Evolutionary conservation across 768 basidiomycete genomes (phyloP).

Genomic region (Pholiota molesta): DNA sequence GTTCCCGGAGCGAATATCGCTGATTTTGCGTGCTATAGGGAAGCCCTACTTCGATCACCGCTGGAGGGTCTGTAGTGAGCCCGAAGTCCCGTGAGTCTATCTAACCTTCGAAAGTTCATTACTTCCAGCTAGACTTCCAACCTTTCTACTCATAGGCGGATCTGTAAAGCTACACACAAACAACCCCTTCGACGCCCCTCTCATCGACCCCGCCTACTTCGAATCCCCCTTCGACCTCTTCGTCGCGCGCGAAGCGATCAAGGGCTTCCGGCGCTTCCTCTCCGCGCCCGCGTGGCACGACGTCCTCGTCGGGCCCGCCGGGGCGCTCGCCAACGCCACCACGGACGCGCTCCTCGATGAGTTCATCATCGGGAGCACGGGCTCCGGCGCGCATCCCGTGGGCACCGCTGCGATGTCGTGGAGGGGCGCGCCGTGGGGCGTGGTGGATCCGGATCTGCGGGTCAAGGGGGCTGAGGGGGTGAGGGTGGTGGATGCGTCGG

Average conservation of each 20-base stretch:
- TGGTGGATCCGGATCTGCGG: constrained; percentile 33
- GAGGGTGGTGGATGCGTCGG: constrained; percentile 38
- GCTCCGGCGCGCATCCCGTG: constrained; percentile 27
- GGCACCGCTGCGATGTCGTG: constrained; percentile 31
- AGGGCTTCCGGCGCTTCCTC: constrained; percentile 22
- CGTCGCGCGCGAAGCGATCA: constrained; percentile 27
- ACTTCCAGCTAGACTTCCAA: background rate
- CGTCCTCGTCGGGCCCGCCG: constrained; percentile 26
- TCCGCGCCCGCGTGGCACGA: constrained; percentile 28
- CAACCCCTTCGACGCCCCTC: constrained; percentile 44
- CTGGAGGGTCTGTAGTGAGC: constrained; percentile 10
- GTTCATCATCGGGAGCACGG: constrained; percentile 16
- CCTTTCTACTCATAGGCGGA: constrained; percentile 16
- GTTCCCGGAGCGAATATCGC: background rate
- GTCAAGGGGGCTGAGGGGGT: constrained; percentile 33
- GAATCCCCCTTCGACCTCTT: constrained; percentile 27
- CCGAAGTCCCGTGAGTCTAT: constrained; percentile 11
- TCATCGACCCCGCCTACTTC: constrained; percentile 52
- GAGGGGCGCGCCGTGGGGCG: constrained; percentile 24
- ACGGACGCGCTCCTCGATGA: constrained; percentile 27
- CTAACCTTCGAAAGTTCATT: constrained; percentile 2
- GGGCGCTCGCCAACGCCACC: constrained; percentile 17
- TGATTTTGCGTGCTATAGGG: constrained; percentile 2
- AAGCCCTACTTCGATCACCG: constrained; percentile 6
- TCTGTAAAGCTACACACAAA: constrained; percentile 37